phyloP scores from a whole-genome alignment of 352 stramenopile genomes.

The Thraustotheca clavata region DNA sequence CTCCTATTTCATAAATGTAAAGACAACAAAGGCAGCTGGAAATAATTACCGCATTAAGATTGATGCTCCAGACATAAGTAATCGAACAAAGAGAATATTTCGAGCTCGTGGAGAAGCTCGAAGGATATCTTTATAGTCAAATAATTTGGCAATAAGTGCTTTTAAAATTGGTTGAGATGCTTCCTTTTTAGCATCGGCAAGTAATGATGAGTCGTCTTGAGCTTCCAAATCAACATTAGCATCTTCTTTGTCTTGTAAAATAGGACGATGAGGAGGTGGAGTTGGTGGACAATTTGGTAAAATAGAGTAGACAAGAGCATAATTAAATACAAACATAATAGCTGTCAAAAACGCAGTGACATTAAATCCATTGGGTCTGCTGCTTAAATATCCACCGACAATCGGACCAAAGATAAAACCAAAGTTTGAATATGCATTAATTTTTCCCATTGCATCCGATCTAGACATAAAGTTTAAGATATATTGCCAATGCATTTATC shows the following conservation, averaged over 20 bases:
- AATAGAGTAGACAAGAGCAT: conserved; percentile 42
- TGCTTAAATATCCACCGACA: conserved; percentile 59
- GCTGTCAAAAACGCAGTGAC: conserved; percentile 69
- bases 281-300: neutral
- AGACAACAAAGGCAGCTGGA: neutral
- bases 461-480: conserved; percentile 15
- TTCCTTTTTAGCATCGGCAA: neutral
- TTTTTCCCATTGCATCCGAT: conserved; percentile 46
- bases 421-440: conserved; percentile 61
- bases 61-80: conserved; percentile 64
- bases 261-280: neutral
- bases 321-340: conserved; percentile 58
- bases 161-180: conserved; percentile 25
- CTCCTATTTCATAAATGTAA: conserved; percentile 24
- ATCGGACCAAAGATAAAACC: conserved; percentile 70
- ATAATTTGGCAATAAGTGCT: conserved; percentile 44
- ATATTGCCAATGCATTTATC: neutral
- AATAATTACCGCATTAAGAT: conserved; percentile 48
- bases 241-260: conserved; percentile 17
- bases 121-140: conserved; percentile 54
- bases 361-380: conserved; percentile 66
- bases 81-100: conserved; percentile 52
- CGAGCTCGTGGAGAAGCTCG: conserved; percentile 53
- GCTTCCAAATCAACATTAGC: conserved; percentile 8
- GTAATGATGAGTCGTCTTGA: neutral